Base-by-base conservation (phyloP, 1,284 basidiomycete species). In the Austroboletus olivaceoglutinosus region DNA sequence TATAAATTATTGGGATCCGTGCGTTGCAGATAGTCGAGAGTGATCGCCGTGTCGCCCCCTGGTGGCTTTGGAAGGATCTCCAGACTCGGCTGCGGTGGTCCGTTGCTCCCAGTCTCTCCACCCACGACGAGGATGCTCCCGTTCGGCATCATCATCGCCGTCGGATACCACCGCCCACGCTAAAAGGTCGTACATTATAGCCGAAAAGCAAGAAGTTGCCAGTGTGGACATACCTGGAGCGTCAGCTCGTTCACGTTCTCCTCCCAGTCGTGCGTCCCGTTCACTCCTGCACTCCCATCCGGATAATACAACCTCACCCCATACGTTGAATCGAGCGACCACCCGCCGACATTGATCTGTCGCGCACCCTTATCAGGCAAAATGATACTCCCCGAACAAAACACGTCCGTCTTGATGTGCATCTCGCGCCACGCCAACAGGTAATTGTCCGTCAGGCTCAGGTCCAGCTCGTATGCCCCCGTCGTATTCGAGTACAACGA, bases 1-100 rank as follows among this genome's bases (percentile, higher is more conserved):
- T 89, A 90, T 43, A 89, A 63, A 58, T 89, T 89, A 63, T 86
- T 81, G 1, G 86, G 86, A 59, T 89, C 82, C 2, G 87, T 88
- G 29, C 85, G 75, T 34, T 73, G 51, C 39, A 81, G 60, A 55
- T 71, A 80, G 53, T 80, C 75, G 47, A 80, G 70, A 41, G 70
- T 71, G 39, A 74, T 55, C 5, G 48, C 57, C 0, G 77, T 80
- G 19, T 64, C 61, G 15, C 73, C 76, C 2, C 78, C 78, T 0
- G 62, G 56, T 5, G 74, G 72, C 3, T 60, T 70, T 0, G 79
- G 78, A 1, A 81, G 71, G 43, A 85, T 74, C 64, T 89, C 86
- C 21, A 89, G 65, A 54, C 76, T 86, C 0, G 86, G 85, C 50
- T 81, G 76, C 8, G 86, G 75, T 4, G 74, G 55, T 2, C 76